Percentiles rank a stretch among this genome's conserved stretches.
phyloP scores from a whole-genome alignment of 2,329 filamentous ascomycete genomes.

The Cladosporium sp. region DNA sequence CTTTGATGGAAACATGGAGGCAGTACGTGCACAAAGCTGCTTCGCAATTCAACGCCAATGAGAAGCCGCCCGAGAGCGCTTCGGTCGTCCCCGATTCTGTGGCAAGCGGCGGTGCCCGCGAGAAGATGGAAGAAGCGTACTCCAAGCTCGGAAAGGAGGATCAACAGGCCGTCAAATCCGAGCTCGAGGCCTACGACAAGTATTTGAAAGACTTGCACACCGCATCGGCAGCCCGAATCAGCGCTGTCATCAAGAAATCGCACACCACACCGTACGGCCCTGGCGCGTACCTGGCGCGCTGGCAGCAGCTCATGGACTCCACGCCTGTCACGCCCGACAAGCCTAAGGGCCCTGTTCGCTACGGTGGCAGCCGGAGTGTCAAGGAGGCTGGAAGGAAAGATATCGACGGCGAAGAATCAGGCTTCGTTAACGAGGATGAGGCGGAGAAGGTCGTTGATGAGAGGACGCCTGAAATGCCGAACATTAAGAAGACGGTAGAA shows the following conservation, averaged over 20 bases:
- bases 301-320: slow-evolving; percentile 65
- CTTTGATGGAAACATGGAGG: slow-evolving; percentile 55
- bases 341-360: slow-evolving; percentile 46
- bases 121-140: slow-evolving; percentile 38
- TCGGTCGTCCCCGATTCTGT: slow-evolving; percentile 21
- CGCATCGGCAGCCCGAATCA: slow-evolving; percentile 51
- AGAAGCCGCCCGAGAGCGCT: slow-evolving; percentile 18
- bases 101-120: slow-evolving; percentile 40
- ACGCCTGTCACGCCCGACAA: slow-evolving; percentile 60
- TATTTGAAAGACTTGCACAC: slow-evolving; percentile 54
- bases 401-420: slow-evolving; percentile 27
- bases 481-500: slow-evolving; percentile 25
- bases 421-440: slow-evolving; percentile 20
- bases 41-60: slow-evolving; percentile 46
- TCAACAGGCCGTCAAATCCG: slow-evolving; percentile 41
- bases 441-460: slow-evolving; percentile 27
- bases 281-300: slow-evolving; percentile 64
- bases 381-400: slow-evolving; percentile 32
- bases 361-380: slow-evolving; percentile 29
- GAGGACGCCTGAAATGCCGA: slow-evolving; percentile 23
- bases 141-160: slow-evolving; percentile 43
- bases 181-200: slow-evolving; percentile 53
- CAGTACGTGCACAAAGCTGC: slow-evolving; percentile 55
- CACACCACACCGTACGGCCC: slow-evolving; percentile 52
- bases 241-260: slow-evolving; percentile 46